A percentile compares a stretch with the other conserved stretches of the same genome.
Evolutionary conservation across 2,329 filamentous ascomycete genomes (phyloP).

Genomic region (Alternaria atra): DNA sequence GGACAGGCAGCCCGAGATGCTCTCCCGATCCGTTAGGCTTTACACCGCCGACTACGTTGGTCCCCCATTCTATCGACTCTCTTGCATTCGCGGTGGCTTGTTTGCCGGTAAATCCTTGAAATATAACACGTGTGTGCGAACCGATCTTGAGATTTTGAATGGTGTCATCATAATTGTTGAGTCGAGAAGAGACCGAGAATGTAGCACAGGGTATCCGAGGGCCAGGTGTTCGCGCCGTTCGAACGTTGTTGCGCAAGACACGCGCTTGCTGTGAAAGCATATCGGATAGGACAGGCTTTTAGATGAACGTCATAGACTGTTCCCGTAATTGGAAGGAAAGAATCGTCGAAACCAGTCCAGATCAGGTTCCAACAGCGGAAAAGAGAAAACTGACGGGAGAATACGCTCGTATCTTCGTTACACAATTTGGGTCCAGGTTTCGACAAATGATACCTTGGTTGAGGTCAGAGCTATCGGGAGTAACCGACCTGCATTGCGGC

Average conservation of each 20-base stretch:
- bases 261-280: slow-evolving; percentile 29
- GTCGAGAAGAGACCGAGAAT: slow-evolving; percentile 42
- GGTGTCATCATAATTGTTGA: slow-evolving; percentile 66
- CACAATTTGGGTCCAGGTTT: neutral
- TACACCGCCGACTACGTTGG: slow-evolving; percentile 81
- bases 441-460: slow-evolving; percentile 2
- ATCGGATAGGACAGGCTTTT: slow-evolving; percentile 8
- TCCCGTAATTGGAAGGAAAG: neutral
- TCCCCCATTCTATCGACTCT: slow-evolving; percentile 80
- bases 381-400: neutral
- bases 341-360: neutral
- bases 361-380: neutral
- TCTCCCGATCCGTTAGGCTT: slow-evolving; percentile 75
- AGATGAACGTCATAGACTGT: slow-evolving; percentile 17
- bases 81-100: slow-evolving; percentile 78
- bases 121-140: slow-evolving; percentile 71
- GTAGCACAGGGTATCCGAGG: slow-evolving; percentile 18
- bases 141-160: slow-evolving; percentile 73
- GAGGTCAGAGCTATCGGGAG: slow-evolving; percentile 6
- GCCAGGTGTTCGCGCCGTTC: slow-evolving; percentile 1
- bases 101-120: slow-evolving; percentile 75
- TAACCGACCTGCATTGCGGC: slow-evolving; percentile 23
- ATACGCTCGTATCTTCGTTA: neutral
- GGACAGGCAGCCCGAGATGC: slow-evolving; percentile 76
- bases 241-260: slow-evolving; percentile 16